phyloP scores from a whole-genome alignment of 163 green algal species.

The Chlamydomonas reinhardtii region DNA sequence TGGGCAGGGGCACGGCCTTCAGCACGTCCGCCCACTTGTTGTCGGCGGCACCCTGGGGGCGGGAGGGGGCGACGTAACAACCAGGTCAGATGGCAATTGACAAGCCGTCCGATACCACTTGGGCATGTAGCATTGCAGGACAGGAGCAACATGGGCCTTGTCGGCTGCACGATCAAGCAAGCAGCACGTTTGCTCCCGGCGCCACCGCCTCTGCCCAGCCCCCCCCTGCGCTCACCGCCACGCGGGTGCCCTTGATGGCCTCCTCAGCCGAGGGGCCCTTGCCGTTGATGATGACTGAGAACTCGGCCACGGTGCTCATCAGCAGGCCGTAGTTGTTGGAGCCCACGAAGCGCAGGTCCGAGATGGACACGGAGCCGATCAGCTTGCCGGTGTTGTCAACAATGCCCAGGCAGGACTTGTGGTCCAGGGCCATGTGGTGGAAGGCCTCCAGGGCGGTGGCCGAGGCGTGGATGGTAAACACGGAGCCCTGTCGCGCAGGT shows the following conservation, averaged over 20 bases:
- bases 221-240: constrained; percentile 29
- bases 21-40: constrained; percentile 40
- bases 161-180: too few relatives aligned
- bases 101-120: too few relatives aligned
- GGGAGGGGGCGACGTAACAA: background rate
- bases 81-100: background rate
- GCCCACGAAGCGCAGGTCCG: constrained; percentile 63
- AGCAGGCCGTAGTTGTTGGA: constrained; percentile 57
- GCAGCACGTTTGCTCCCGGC: too few relatives aligned
- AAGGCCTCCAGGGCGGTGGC: constrained; percentile 69
- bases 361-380: constrained; percentile 67
- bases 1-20: constrained; percentile 47
- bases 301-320: constrained; percentile 53
- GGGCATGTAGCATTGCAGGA: background rate
- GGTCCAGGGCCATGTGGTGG: constrained; percentile 71
- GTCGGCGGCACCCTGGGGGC: constrained; percentile 13
- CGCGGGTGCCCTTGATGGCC: constrained; percentile 18
- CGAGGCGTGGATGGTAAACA: constrained; percentile 61
- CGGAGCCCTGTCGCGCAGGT: constrained; percentile 52
- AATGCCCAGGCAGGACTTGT: constrained; percentile 74
- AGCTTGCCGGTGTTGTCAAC: constrained; percentile 62
- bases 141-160: background rate
- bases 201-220: too few relatives aligned
- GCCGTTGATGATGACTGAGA: constrained; percentile 35
- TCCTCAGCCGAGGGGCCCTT: constrained; percentile 47